These are phyloP conservation scores for Centaurea solstitialis DNA, from an alignment of 129 eudicot genomes.

Conservation along the genomic window DNA sequence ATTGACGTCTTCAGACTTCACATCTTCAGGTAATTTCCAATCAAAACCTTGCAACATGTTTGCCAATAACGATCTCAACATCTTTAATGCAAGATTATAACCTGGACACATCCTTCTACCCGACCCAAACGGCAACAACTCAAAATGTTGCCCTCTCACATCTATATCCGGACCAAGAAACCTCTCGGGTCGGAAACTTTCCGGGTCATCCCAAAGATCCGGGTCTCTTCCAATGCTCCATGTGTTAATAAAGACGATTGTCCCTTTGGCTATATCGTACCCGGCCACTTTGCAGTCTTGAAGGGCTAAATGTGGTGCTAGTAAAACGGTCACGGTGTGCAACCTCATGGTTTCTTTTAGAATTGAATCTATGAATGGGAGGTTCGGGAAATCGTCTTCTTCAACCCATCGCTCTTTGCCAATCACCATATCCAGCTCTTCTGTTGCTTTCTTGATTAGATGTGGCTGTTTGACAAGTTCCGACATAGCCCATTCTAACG, in stretches of 20 bases:
- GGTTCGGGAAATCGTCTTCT: slow-evolving; percentile 28
- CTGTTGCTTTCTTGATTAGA: slow-evolving; percentile 23
- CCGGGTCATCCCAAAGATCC: slow-evolving; percentile 29
- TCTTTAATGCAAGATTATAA: slow-evolving; percentile 35
- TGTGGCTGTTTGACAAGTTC: slow-evolving; percentile 43
- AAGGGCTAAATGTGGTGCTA: slow-evolving; percentile 46
- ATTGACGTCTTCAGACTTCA: slow-evolving; percentile 13
- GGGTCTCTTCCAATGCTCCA: slow-evolving; percentile 49
- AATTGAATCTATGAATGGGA: slow-evolving; percentile 29
- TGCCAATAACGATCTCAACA: slow-evolving; percentile 18
- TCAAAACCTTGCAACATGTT: slow-evolving; percentile 36
- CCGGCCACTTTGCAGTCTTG: slow-evolving; percentile 41
- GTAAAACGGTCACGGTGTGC: slow-evolving; percentile 33
- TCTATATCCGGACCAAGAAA: slow-evolving; percentile 30
- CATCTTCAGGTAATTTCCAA: slow-evolving; percentile 28
- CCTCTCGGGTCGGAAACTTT: slow-evolving; percentile 38
- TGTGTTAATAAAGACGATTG: slow-evolving; percentile 17
- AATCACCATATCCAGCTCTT: slow-evolving; percentile 37
- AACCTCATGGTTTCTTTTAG: slow-evolving; percentile 44
- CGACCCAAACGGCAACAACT: slow-evolving; percentile 40
- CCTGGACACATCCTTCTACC: slow-evolving; percentile 46
- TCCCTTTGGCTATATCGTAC: slow-evolving; percentile 37
- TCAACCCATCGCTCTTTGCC: slow-evolving; percentile 42
- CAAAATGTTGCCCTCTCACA: slow-evolving; percentile 39
- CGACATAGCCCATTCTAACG: slow-evolving; percentile 42